These are phyloP conservation scores for Aureobasidium sp. DNA, from an alignment of 2,329 filamentous ascomycete species.

Conservation along the genomic window DNA sequence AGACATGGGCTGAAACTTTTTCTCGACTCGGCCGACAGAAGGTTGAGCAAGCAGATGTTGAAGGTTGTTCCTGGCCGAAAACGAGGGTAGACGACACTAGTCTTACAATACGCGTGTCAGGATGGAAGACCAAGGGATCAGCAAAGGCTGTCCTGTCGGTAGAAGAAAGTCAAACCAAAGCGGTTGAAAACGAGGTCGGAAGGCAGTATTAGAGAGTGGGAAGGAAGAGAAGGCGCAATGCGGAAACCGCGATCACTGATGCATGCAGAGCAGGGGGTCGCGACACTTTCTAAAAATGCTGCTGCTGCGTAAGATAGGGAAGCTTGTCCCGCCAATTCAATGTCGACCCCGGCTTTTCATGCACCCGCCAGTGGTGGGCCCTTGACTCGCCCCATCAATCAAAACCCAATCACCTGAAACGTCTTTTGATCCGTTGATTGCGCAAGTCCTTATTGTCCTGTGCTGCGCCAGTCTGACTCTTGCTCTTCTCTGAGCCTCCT, in stretches of 20 bases:
- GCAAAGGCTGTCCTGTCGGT: not conserved
- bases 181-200: not conserved
- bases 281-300: slow-evolving; percentile 4
- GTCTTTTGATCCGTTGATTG: slow-evolving; percentile 1
- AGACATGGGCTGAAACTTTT: not conserved
- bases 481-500: not conserved
- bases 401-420: not conserved
- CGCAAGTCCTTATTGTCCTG: slow-evolving; percentile 6
- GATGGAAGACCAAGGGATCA: not conserved
- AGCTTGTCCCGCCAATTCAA: slow-evolving; percentile 9
- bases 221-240: not conserved
- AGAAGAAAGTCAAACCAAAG: not conserved
- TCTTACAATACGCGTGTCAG: slow-evolving; percentile 10
- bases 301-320: slow-evolving; percentile 13
- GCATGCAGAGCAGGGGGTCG: not conserved
- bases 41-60: not conserved
- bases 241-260: not conserved
- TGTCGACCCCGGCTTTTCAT: not conserved
- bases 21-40: not conserved
- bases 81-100: slow-evolving; percentile 10
- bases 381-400: not conserved
- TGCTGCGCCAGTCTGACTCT: slow-evolving; percentile 9
- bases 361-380: not conserved
- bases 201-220: not conserved
- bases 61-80: not conserved